Evolutionary conservation across 768 basidiomycete species (phyloP).

Genomic region (Lanmaoa rubissima): DNA sequence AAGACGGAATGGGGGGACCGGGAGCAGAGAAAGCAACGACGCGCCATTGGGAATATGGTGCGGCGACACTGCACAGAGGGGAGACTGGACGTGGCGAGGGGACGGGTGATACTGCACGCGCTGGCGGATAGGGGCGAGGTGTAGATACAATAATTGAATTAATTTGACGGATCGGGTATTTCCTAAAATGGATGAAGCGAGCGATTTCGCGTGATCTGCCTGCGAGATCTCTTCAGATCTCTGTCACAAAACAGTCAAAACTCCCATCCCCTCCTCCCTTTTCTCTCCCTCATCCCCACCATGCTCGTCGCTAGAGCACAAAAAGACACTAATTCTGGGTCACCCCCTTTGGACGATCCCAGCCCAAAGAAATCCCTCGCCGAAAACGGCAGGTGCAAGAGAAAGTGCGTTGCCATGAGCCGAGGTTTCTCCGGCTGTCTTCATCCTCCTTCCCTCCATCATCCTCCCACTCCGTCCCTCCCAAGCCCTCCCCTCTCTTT

Average conservation of each 20-base stretch:
- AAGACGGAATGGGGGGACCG: conserved; percentile 48
- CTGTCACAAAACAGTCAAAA: too few relatives aligned
- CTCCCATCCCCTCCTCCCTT: background rate
- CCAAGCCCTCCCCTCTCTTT: background rate
- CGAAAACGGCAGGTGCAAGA: conserved; percentile 75
- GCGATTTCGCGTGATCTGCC: too few relatives aligned
- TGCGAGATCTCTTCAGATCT: too few relatives aligned
- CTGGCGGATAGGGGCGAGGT: conserved; percentile 14
- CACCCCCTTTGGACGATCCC: conserved; percentile 30
- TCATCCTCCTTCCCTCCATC: background rate
- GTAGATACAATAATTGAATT: conserved; percentile 6
- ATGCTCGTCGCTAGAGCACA: conserved; percentile 71
- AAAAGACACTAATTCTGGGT: conserved; percentile 61
- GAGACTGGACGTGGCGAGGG: conserved; percentile 20
- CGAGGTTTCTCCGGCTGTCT: conserved; percentile 54
- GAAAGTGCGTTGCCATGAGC: conserved; percentile 65
- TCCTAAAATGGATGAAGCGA: too few relatives aligned
- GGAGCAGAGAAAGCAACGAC: conserved; percentile 45
- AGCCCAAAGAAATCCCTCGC: conserved; percentile 47
- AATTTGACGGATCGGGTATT: too few relatives aligned
- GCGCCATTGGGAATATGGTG: conserved; percentile 39
- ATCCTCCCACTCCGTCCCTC: background rate
- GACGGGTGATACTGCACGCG: conserved; percentile 20
- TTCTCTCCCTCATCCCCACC: conserved; percentile 15
- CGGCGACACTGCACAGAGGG: conserved; percentile 27